Evolutionary conservation across 106 monocot species (phyloP).

Genomic region (Triglochin maritima): DNA sequence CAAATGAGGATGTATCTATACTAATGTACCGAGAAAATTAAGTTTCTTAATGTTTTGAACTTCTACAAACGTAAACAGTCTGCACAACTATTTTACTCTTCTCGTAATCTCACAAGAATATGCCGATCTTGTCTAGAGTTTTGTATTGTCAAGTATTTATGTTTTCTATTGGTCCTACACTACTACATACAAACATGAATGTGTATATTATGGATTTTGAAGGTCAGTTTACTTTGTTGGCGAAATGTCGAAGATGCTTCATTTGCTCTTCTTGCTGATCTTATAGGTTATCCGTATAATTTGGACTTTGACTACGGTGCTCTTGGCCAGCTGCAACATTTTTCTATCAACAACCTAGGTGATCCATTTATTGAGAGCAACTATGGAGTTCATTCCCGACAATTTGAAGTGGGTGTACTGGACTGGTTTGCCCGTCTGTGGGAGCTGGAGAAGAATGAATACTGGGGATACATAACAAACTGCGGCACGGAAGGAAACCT

Average conservation of each 20-base stretch:
- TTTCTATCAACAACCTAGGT: slow-evolving; percentile 29
- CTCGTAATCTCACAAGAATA: too few species aligned
- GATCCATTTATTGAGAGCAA: slow-evolving; percentile 34
- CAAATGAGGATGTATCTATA: too few species aligned
- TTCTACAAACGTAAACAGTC: too few species aligned
- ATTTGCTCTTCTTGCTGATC: background rate
- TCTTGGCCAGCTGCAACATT: slow-evolving; percentile 25
- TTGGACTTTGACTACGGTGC: slow-evolving; percentile 32
- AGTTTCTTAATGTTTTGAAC: too few species aligned
- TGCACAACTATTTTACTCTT: too few species aligned
- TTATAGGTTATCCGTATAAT: slow-evolving; percentile 25
- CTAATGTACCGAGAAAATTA: too few species aligned
- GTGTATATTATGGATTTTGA: too few species aligned
- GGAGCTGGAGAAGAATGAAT: slow-evolving; percentile 30
- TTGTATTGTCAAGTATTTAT: too few species aligned
- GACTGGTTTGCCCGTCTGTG: slow-evolving; percentile 36
- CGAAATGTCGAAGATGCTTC: background rate
- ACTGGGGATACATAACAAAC: slow-evolving; percentile 33
- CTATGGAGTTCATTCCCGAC: slow-evolving; percentile 28
- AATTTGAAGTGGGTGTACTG: slow-evolving; percentile 27
- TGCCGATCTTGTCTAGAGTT: too few species aligned
- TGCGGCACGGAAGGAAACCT: slow-evolving; percentile 36
- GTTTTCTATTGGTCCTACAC: too few species aligned
- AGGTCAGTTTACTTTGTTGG: too few species aligned
- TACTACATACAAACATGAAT: too few species aligned